Conservation (phyloP, 768 basidiomycete genomes). For the Psilocybe subaeruginosa region DNA sequence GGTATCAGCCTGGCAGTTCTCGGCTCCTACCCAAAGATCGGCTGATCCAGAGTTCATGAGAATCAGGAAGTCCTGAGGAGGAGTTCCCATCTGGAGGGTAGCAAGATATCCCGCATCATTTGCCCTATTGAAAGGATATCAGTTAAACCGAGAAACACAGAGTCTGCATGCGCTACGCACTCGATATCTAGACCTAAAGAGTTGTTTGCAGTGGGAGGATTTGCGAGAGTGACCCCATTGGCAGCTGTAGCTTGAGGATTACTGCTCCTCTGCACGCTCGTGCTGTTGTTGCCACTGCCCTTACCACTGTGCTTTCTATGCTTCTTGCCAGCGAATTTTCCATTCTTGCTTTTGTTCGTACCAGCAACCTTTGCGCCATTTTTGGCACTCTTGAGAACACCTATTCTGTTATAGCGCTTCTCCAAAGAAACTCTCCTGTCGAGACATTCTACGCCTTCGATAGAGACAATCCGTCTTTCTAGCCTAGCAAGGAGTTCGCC, state of each 20-base stretch:
- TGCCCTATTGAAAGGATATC: constrained; percentile 26
- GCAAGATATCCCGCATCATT: constrained; percentile 57
- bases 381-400: constrained; percentile 19
- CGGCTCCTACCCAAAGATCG: constrained; percentile 67
- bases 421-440: constrained; percentile 18
- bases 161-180: constrained; percentile 34
- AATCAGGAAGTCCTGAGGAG: constrained; percentile 54
- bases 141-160: no score
- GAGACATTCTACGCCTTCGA: no score
- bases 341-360: constrained; percentile 4
- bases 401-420: constrained; percentile 29
- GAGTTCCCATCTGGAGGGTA: constrained; percentile 66
- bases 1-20: constrained; percentile 47
- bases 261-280: not conserved
- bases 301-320: constrained; percentile 8
- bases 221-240: constrained; percentile 40
- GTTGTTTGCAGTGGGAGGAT: constrained; percentile 41
- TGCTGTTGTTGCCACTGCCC: not conserved
- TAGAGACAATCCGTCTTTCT: no score
- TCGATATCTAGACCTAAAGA: constrained; percentile 74
- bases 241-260: not conserved
- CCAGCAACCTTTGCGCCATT: no score
- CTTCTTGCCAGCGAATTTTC: not conserved
- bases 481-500: no score
- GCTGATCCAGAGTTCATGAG: constrained; percentile 75